Evolutionary conservation across 192 early-diverging fungal genomes (phyloP).

Genomic region (Backusella tuberculispora): DNA sequence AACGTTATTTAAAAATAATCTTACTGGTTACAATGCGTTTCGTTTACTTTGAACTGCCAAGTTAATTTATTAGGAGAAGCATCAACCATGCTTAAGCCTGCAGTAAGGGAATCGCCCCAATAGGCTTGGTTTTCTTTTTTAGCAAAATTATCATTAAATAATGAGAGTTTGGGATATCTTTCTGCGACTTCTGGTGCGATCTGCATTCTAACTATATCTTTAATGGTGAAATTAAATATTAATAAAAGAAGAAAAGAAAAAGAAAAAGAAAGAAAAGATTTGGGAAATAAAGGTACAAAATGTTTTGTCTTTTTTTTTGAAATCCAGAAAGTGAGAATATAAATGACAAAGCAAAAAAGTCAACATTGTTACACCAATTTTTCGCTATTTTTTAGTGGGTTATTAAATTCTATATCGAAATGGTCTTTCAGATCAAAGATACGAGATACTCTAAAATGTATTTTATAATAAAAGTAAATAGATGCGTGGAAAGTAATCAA

Average conservation of each 20-base stretch:
- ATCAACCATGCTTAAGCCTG: slow-evolving; percentile 16
- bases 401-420: not conserved
- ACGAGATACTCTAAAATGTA: too few relatives aligned
- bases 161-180: slow-evolving; percentile 24
- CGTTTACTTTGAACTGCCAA: slow-evolving; percentile 32
- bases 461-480: too few relatives aligned
- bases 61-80: slow-evolving; percentile 22
- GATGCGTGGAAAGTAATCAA: too few relatives aligned
- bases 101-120: slow-evolving; percentile 7
- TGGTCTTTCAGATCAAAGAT: not conserved
- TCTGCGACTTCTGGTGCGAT: slow-evolving; percentile 4
- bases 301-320: not conserved
- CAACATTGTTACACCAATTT: not conserved
- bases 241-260: not conserved
- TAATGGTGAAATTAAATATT: not conserved
- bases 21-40: slow-evolving; percentile 36
- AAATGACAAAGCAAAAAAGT: slow-evolving; percentile 13
- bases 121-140: not conserved
- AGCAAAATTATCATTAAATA: not conserved
- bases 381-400: not conserved
- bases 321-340: slow-evolving; percentile 7
- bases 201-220: slow-evolving; percentile 17
- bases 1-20: not conserved
- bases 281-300: not conserved
- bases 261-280: not conserved